Base-by-base conservation (phyloP, 495 filamentous ascomycete species). In the Xanthoparmelia taractica region DNA sequence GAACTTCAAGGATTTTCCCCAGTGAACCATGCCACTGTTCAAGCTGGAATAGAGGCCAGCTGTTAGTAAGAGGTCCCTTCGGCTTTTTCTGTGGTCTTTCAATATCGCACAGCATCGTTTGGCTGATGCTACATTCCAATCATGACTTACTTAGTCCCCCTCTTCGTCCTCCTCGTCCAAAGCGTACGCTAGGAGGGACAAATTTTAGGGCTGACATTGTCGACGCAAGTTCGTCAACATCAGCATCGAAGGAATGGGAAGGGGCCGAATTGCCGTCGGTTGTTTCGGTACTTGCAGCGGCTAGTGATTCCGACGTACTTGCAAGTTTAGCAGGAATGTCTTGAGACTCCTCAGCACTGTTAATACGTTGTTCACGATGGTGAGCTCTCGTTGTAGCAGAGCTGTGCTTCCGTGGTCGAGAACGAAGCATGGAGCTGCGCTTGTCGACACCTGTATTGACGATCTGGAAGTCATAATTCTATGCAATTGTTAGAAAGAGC, bases 381-480 rank as follows among this genome's bases (percentile, higher is more conserved):
- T 63, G 34, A 18, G 60, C 66, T 54, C 64, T 58, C 31, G 60
- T 47, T 15, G 50, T 75, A 47, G 82, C 80, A 48, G 73, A 79
- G 54, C 77, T 80, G 55, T 79, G 80, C 64, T 78, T 76, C 41
- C 81, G 78, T 29, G 80, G 80, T 41, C 78, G 73, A 61, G 83
- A 79, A 45, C 81, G 77, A 8, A 98, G 75, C 74, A 98, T 80
- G 8, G 92, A 94, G 29, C 77, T 86, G 55, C 89, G 82, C 50
- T 86, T 86, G 69, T 97, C 94, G 56, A 97, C 88, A 36, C 94
- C 94, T 63, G 91, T 84, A 66, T 92, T 89, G 0, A 96, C 86
- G 37, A 97, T 82, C 29, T 82, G 84, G 72, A 96, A 97, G 71
- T 97, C 93, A 71, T 92, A 98, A 63, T 89, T 88, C 80, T 84